A percentile compares a stretch with the other conserved stretches of the same genome.
Evolutionary conservation across 2,329 filamentous ascomycete genomes (phyloP).

Genomic region (Penicillium brevicompactum): DNA sequence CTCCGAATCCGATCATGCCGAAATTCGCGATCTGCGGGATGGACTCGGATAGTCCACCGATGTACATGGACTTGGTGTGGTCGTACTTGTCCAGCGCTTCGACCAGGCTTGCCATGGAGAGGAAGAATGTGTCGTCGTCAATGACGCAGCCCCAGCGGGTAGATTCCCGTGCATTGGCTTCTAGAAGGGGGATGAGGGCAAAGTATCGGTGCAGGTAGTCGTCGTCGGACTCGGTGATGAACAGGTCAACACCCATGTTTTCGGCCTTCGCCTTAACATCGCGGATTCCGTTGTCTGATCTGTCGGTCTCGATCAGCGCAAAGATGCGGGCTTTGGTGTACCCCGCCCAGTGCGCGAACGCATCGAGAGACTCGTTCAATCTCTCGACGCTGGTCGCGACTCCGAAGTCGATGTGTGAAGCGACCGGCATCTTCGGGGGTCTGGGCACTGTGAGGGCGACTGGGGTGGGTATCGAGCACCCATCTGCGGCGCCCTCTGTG

Average conservation of each 20-base stretch:
- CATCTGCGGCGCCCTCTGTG: slow-evolving; percentile 24
- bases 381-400: slow-evolving; percentile 58
- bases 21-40: slow-evolving; percentile 54
- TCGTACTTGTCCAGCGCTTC: slow-evolving; percentile 53
- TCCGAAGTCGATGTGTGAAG: slow-evolving; percentile 58
- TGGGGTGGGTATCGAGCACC: slow-evolving; percentile 47
- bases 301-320: slow-evolving; percentile 52
- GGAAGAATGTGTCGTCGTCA: slow-evolving; percentile 67
- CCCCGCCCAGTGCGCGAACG: slow-evolving; percentile 60
- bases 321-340: slow-evolving; percentile 56
- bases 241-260: slow-evolving; percentile 46
- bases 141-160: slow-evolving; percentile 61
- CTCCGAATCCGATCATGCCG: slow-evolving; percentile 64
- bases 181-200: slow-evolving; percentile 55
- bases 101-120: slow-evolving; percentile 55
- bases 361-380: slow-evolving; percentile 53
- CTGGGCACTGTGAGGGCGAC: slow-evolving; percentile 52
- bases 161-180: slow-evolving; percentile 45
- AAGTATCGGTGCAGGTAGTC: slow-evolving; percentile 58
- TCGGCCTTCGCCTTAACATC: slow-evolving; percentile 39
- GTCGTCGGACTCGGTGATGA: slow-evolving; percentile 35
- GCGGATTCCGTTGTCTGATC: slow-evolving; percentile 17
- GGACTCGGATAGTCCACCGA: slow-evolving; percentile 62
- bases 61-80: slow-evolving; percentile 53
- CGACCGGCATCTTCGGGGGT: slow-evolving; percentile 47